These are phyloP conservation scores for Parachaetomium inaequale DNA, from an alignment of 495 filamentous ascomycete species.

Conservation along the genomic window DNA sequence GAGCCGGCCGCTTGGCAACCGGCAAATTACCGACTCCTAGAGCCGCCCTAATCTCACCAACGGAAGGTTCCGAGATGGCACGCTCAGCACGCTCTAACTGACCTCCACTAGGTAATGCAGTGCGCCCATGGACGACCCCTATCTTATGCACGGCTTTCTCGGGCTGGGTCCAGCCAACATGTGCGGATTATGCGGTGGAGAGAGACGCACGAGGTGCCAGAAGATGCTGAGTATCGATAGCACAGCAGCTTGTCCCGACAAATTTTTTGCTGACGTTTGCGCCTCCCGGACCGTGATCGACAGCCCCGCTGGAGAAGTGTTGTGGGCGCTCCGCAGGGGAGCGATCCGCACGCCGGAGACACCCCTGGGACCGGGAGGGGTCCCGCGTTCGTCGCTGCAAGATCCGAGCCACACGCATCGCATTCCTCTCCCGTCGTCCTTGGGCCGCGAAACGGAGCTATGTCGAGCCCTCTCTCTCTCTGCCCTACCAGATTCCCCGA, in stretches of 20 bases:
- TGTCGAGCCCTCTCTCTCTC: conserved; percentile 9
- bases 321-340: conserved; percentile 2
- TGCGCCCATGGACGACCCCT: not conserved
- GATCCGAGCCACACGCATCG: not conserved
- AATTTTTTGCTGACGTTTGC: not conserved
- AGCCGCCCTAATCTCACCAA: conserved; percentile 12
- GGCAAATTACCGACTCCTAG: conserved; percentile 30
- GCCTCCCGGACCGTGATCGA: conserved; percentile 10
- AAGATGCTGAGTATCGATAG: not conserved
- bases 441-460: not conserved
- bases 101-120: not conserved
- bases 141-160: not conserved
- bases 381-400: conserved; percentile 3
- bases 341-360: not conserved
- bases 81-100: too few species aligned
- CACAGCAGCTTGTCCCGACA: conserved; percentile 2
- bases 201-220: not conserved
- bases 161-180: not conserved
- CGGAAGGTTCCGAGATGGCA: conserved; percentile 1
- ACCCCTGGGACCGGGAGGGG: not conserved
- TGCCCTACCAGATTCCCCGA: conserved; percentile 12
- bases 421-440: conserved; percentile 1
- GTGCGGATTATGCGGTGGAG: not conserved
- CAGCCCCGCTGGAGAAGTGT: conserved; percentile 8
- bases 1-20: conserved; percentile 30